phyloP scores from a whole-genome alignment of 148 eudicot genomes.

The Dysphania ambrosioides region DNA sequence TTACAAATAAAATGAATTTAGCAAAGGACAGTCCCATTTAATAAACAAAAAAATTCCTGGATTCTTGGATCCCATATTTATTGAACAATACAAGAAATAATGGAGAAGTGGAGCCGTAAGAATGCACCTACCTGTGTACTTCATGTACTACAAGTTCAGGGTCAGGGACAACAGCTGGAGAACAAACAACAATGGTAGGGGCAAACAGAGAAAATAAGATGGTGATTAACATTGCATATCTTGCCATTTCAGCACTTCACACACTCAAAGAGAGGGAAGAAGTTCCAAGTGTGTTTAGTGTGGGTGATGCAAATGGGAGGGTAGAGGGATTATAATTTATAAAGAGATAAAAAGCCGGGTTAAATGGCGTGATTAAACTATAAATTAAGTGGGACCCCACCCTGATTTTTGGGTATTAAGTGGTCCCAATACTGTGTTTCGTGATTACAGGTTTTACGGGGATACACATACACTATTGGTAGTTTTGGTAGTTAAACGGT shows the following conservation, averaged over 20 bases:
- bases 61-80: not conserved
- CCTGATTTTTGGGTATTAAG: not conserved
- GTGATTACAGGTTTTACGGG: constrained; percentile 42
- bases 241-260: constrained; percentile 24
- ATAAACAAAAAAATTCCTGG: not conserved
- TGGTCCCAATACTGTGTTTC: not conserved
- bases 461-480: constrained; percentile 14
- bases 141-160: constrained; percentile 56
- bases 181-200: constrained; percentile 32
- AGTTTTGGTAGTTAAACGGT: not conserved
- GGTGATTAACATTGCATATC: constrained; percentile 14
- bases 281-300: constrained; percentile 8
- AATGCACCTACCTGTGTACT: constrained; percentile 46
- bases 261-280: constrained; percentile 2
- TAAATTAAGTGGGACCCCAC: constrained; percentile 27
- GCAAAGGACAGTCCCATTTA: not conserved
- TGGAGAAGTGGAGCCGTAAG: not conserved
- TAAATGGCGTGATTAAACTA: constrained; percentile 48
- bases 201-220: constrained; percentile 21
- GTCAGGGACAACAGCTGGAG: constrained; percentile 32
- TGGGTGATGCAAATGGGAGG: constrained; percentile 13
- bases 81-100: not conserved
- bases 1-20: not conserved
- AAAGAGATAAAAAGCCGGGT: constrained; percentile 45
- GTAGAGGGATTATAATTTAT: constrained; percentile 37